These are phyloP conservation scores for Geotrichum restrictum DNA, from an alignment of 1,139 yeast species.

Conservation along the genomic window DNA sequence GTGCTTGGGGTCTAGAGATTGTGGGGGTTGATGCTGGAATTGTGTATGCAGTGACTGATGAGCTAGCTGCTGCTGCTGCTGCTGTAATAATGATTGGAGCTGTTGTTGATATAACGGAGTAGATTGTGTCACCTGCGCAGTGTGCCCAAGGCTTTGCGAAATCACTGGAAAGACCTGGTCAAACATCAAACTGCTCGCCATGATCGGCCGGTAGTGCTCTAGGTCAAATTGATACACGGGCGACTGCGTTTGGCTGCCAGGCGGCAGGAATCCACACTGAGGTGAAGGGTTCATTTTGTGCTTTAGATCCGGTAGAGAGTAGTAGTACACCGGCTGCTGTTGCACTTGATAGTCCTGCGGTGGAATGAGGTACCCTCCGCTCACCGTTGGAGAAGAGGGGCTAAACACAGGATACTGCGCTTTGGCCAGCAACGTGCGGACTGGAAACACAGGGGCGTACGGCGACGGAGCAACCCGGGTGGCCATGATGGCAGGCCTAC, in stretches of 20 bases:
- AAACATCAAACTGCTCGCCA: neutral
- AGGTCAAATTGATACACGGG: slow-evolving; percentile 6
- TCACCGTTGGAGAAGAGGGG: neutral
- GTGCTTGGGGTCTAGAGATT: too few relatives aligned
- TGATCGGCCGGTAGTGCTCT: neutral
- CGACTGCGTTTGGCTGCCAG: slow-evolving; percentile 6
- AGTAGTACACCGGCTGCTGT: slow-evolving; percentile 11
- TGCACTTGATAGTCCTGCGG: neutral
- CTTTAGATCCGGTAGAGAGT: slow-evolving; percentile 11
- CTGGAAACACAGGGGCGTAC: slow-evolving; percentile 18
- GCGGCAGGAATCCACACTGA: slow-evolving; percentile 12
- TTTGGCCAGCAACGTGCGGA: slow-evolving; percentile 11
- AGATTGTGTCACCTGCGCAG: too few relatives aligned
- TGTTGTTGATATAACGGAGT: neutral
- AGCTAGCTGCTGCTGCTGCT: neutral
- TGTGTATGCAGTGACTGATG: neutral
- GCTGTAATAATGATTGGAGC: neutral
- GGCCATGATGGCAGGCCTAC: neutral
- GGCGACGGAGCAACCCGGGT: slow-evolving; percentile 12
- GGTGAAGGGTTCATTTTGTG: slow-evolving; percentile 14
- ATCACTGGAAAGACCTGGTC: neutral
- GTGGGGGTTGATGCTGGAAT: neutral
- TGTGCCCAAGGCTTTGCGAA: too few relatives aligned
- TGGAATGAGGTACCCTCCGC: neutral
- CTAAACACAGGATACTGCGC: neutral